A percentile compares a stretch with the other conserved stretches of the same genome.
These are phyloP conservation scores for Vitis amurensis DNA, from an alignment of 164 flowering plant species.

Conservation along the genomic window DNA sequence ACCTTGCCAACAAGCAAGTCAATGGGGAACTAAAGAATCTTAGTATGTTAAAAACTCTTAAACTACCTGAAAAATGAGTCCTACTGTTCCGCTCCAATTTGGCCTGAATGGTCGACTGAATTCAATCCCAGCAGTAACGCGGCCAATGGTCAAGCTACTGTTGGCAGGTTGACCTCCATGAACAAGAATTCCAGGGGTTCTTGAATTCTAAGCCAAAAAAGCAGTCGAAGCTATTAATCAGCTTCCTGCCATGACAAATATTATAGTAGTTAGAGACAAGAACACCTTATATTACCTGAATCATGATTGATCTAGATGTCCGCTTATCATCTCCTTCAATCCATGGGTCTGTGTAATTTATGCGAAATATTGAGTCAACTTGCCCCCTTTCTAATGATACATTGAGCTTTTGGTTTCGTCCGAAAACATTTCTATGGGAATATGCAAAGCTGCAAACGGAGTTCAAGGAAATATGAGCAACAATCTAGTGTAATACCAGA, in stretches of 20 bases:
- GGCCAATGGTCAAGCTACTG: conserved; percentile 69
- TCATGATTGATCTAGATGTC: conserved; percentile 85
- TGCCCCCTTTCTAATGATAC: conserved; percentile 94
- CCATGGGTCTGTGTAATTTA: conserved; percentile 97
- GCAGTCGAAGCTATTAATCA: not conserved
- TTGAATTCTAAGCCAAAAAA: conserved; percentile 62
- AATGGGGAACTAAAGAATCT: not conserved
- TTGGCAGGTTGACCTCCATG: conserved; percentile 75
- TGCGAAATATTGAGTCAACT: conserved; percentile 84
- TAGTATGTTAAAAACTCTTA: not conserved
- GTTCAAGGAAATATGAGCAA: conserved; percentile 5
- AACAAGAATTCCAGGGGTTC: conserved; percentile 90
- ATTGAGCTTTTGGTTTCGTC: conserved; percentile 92
- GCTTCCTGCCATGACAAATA: not conserved
- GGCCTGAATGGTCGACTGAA: conserved; percentile 90
- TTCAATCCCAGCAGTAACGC: conserved; percentile 88
- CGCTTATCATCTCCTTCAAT: conserved; percentile 98
- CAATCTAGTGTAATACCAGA: not conserved
- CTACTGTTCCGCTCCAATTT: conserved; percentile 95
- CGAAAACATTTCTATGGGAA: conserved; percentile 92
- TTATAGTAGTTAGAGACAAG: not conserved
- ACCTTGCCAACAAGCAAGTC: not conserved
- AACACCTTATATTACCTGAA: conserved; percentile 58
- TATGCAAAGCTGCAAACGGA: conserved; percentile 85
- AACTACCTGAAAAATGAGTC: conserved; percentile 84